Evolutionary conservation across 306 rosid species (phyloP).

Genomic region (Dalbergia cultrata): DNA sequence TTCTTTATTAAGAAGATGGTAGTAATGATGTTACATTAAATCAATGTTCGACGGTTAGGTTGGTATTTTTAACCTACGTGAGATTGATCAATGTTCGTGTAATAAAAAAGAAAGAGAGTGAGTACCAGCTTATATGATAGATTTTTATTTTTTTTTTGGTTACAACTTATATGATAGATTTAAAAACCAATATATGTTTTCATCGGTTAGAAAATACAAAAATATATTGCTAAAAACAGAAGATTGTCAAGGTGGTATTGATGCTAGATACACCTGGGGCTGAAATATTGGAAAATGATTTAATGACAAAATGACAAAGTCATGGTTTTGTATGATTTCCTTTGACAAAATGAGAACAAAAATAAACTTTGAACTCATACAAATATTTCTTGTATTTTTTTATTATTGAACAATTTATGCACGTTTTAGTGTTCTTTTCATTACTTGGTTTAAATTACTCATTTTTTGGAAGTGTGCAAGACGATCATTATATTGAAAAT

Average conservation of each 20-base stretch:
- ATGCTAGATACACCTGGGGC: neutral
- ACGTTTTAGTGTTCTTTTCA: no score
- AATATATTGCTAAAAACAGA: neutral
- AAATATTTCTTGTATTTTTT: neutral
- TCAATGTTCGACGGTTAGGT: conserved; percentile 7
- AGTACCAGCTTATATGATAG: neutral
- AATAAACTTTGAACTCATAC: no score
- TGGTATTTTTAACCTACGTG: neutral
- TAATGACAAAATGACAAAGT: neutral
- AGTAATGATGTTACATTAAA: neutral
- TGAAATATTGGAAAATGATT: neutral
- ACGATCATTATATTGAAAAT: neutral
- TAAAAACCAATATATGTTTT: neutral
- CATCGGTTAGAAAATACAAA: neutral
- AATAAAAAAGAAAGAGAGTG: neutral
- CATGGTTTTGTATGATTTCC: neutral
- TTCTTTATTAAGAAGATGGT: conserved; percentile 22
- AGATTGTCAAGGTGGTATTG: neutral
- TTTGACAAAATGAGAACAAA: neutral
- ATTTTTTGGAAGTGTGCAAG: neutral
- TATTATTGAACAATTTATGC: neutral
- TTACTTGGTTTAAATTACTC: no score
- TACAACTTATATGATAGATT: neutral
- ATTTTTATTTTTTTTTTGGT: no score
- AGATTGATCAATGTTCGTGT: neutral